These are phyloP conservation scores for Tremella mesenterica DNA, from an alignment of 768 basidiomycete genomes.

Conservation along the genomic window DNA sequence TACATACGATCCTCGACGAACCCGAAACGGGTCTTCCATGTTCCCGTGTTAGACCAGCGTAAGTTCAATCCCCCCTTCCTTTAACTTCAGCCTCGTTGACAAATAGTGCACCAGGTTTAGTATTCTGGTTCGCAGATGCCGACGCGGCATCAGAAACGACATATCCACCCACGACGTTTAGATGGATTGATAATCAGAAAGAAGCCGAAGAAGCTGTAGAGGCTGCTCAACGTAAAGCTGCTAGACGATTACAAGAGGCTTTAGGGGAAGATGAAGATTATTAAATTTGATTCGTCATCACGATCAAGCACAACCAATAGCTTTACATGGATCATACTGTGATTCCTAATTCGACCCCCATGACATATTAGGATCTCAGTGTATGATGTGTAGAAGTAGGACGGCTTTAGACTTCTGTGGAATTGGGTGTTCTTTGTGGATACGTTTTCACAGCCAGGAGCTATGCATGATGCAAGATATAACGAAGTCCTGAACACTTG, in stretches of 20 bases:
- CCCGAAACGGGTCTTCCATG: slow-evolving; percentile 74
- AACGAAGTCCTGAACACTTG: too few species aligned
- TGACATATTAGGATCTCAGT: too few species aligned
- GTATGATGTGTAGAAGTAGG: too few species aligned
- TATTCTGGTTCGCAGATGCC: slow-evolving; percentile 93
- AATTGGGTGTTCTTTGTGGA: too few species aligned
- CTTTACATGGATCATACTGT: too few species aligned
- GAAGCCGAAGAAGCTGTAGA: slow-evolving; percentile 38
- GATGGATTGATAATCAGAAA: slow-evolving; percentile 41
- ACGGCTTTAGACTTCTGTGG: too few species aligned
- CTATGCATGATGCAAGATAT: too few species aligned
- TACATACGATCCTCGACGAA: slow-evolving; percentile 64
- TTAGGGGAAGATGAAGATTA: slow-evolving; percentile 5
- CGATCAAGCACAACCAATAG: too few species aligned
- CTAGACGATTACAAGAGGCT: slow-evolving; percentile 15
- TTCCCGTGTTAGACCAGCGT: slow-evolving; percentile 65
- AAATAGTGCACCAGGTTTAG: slow-evolving; percentile 57
- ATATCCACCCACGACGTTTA: slow-evolving; percentile 35
- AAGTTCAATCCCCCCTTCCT: slow-evolving; percentile 14
- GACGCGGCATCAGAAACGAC: slow-evolving; percentile 53
- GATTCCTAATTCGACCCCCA: too few species aligned
- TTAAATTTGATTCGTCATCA: too few species aligned
- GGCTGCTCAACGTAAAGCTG: slow-evolving; percentile 24
- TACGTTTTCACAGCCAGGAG: too few species aligned
- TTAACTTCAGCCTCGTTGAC: slow-evolving; percentile 1